These are phyloP conservation scores for Stemphylium beticola DNA, from an alignment of 2,329 filamentous ascomycete species.

Conservation along the genomic window DNA sequence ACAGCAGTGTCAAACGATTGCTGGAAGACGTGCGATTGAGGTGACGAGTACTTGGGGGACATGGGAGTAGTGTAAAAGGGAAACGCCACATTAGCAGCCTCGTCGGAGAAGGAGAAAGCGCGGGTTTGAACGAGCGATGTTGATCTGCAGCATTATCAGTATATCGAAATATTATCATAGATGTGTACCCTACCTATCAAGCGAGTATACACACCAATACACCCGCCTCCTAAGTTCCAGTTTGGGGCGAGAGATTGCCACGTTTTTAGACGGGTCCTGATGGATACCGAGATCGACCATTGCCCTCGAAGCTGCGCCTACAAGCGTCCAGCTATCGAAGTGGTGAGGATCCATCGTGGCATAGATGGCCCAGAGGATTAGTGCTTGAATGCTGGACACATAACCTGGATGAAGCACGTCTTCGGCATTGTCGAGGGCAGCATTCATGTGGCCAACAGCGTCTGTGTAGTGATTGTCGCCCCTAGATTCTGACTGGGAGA, in stretches of 20 bases:
- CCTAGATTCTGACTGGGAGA: slow-evolving; percentile 71
- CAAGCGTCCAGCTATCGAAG: slow-evolving; percentile 92
- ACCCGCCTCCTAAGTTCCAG: slow-evolving; percentile 81
- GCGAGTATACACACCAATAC: slow-evolving; percentile 88
- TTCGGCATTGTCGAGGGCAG: slow-evolving; percentile 79
- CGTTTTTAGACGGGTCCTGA: slow-evolving; percentile 80
- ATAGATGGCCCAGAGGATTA: slow-evolving; percentile 86
- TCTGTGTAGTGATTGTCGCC: slow-evolving; percentile 69
- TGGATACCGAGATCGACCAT: slow-evolving; percentile 91
- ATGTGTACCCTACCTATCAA: slow-evolving; percentile 70
- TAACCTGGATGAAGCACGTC: slow-evolving; percentile 85
- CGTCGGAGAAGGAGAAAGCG: slow-evolving; percentile 92
- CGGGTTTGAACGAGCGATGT: slow-evolving; percentile 88
- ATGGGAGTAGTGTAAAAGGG: slow-evolving; percentile 59
- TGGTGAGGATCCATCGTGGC: slow-evolving; percentile 87
- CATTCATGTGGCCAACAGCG: slow-evolving; percentile 65
- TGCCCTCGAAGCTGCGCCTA: slow-evolving; percentile 86
- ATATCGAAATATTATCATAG: neutral
- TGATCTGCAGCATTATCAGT: slow-evolving; percentile 58
- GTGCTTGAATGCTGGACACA: slow-evolving; percentile 82
- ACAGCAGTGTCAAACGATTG: slow-evolving; percentile 72
- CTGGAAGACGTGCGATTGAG: slow-evolving; percentile 60
- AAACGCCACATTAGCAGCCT: slow-evolving; percentile 80
- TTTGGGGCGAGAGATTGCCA: slow-evolving; percentile 69
- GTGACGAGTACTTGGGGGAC: slow-evolving; percentile 51